Evolutionary conservation across 176 grass and related monocot genomes (phyloP), one percentile per base, ranked within the genome.

Genomic region (Eragrostis curvula): DNA sequence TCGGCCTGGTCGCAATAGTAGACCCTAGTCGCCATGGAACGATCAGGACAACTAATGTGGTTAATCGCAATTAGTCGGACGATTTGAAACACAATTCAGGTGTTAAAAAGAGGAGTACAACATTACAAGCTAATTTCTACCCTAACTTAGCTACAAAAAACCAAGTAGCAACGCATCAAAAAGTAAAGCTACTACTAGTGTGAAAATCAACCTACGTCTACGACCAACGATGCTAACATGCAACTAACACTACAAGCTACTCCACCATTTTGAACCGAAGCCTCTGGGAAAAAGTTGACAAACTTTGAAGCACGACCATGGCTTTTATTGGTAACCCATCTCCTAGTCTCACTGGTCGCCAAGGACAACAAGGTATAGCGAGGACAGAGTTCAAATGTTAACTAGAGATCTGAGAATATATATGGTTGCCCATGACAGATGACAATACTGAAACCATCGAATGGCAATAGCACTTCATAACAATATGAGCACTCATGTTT

Each of bases 361-460:
- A 2, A 10, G 58, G 58, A 60, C 57, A 60, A 24, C 23, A 25
- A 3, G 3, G 57, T 25, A 1, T 60, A 27, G 57, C 3, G 10
- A n/a, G 23, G 56, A 24, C 5, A 0, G 3, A 23, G 2, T 50
- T 65, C 46, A 79, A 2, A 58, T 66, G 43, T 56, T 57, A 71
- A 79, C 75, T 73, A 62, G 39, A 66, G n/a, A 53, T 79, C 72
- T 79, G 12, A 79, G n/a, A 73, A 73, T n/a, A 25, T 66, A 66
- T 66, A 67, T 36, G 32, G 3, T 53, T 64, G 66, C 32, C 32
- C 28, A 66, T 69, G 36, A 63, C 71, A 83, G 25, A 83, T 39
- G 50, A 83, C 1, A 47, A 74, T 57, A 50, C 29, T 79, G 12
- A 58, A 80, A 74, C 7, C 29, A 5, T 74, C 28, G 21, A 60